Evolutionary conservation across 345 rosid species (phyloP).

Genomic region (Euphorbia tirucalli): DNA sequence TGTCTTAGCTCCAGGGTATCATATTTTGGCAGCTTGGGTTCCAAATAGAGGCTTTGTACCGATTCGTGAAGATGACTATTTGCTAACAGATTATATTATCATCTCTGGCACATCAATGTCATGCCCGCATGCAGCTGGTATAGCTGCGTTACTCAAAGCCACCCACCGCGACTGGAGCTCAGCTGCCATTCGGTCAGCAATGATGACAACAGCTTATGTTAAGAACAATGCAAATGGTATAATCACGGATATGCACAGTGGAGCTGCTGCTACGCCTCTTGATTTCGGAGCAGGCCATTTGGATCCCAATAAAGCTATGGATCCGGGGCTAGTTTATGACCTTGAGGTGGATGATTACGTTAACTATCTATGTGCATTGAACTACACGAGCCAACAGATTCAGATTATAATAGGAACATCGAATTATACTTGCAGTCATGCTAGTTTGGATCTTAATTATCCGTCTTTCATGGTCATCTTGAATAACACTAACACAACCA

Average conservation of each 20-base stretch:
- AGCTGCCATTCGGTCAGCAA: constrained; percentile 44
- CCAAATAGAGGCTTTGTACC: constrained; percentile 32
- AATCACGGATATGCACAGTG: constrained; percentile 36
- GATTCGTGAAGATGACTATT: constrained; percentile 26
- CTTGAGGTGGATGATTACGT: constrained; percentile 31
- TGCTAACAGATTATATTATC: constrained; percentile 38
- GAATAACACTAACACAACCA: constrained; percentile 44
- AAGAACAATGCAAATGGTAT: constrained; percentile 19
- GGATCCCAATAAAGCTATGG: constrained; percentile 38
- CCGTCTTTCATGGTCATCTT: constrained; percentile 50
- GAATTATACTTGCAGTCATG: constrained; percentile 23
- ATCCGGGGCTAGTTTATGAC: constrained; percentile 51
- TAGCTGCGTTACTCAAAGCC: constrained; percentile 39
- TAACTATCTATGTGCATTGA: constrained; percentile 38
- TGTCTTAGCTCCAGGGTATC: constrained; percentile 43
- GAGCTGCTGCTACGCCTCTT: constrained; percentile 42
- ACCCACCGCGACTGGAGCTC: constrained; percentile 40
- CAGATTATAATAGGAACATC: constrained; percentile 28
- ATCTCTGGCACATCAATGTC: constrained; percentile 47
- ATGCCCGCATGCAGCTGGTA: constrained; percentile 44
- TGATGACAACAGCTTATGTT: constrained; percentile 46
- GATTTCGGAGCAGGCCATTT: constrained; percentile 49
- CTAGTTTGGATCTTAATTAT: constrained; percentile 45
- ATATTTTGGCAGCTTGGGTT: constrained; percentile 46
- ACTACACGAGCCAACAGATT: constrained; percentile 35